Conservation (phyloP, 176 grass and related monocot species). For the Zoysia pacifica region DNA sequence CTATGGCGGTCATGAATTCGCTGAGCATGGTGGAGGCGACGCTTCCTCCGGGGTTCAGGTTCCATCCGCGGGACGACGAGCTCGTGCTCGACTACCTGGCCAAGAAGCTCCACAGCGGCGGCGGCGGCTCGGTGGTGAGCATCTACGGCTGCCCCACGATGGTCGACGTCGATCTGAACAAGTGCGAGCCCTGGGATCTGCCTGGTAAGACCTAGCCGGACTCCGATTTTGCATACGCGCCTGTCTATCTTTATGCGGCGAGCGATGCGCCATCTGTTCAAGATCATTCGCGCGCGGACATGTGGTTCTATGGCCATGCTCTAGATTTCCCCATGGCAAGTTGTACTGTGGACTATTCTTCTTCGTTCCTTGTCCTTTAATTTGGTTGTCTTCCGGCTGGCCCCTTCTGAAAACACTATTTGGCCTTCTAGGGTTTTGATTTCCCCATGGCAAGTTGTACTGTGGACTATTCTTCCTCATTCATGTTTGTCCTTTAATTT, state of each 20-base stretch:
- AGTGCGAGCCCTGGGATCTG: conserved; percentile 92
- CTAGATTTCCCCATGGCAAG: not conserved
- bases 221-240: not conserved
- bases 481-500: not conserved
- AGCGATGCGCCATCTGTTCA: not conserved
- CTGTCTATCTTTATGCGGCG: not conserved
- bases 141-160: conserved; percentile 63
- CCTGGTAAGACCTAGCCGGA: conserved; percentile 57
- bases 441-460: conserved; percentile 10
- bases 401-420: no score
- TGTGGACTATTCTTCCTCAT: conserved; percentile 1
- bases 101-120: conserved; percentile 47
- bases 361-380: not conserved
- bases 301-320: not conserved
- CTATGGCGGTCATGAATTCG: conserved; percentile 47
- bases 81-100: conserved; percentile 90
- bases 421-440: no score
- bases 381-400: no score
- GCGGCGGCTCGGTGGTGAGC: not conserved
- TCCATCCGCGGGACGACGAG: conserved; percentile 91
- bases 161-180: conserved; percentile 89
- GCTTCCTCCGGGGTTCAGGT: conserved; percentile 83
- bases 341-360: conserved; percentile 25
- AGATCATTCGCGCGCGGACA: no score
- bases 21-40: conserved; percentile 86